phyloP scores from a whole-genome alignment of 1,139 yeast genomes.

The Debaryomyces singareniensis region DNA sequence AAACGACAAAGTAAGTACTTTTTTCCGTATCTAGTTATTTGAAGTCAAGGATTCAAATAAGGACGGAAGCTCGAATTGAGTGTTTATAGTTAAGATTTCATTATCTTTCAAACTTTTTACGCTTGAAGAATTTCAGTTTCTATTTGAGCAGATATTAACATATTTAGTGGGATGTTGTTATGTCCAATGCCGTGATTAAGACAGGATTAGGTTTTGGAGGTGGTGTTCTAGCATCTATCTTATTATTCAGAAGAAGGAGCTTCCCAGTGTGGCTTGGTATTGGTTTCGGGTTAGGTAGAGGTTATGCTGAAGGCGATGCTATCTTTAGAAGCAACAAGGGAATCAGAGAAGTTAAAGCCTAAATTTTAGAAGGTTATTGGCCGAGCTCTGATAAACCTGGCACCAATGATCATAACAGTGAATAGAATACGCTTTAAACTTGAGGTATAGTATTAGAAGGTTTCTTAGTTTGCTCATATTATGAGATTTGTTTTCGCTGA shows the following conservation, averaged over 20 bases:
- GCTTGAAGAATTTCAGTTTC: no score
- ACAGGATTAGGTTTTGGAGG: constrained; percentile 97
- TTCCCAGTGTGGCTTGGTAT: constrained; percentile 97
- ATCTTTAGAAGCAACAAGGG: constrained; percentile 82
- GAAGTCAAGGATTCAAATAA: no score
- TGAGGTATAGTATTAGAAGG: no score
- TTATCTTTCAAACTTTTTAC: no score
- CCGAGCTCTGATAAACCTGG: no score
- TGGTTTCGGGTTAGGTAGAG: constrained; percentile 96
- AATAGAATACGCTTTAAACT: no score
- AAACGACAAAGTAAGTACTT: constrained; percentile 56
- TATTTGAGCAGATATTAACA: constrained; percentile 21
- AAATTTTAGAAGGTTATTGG: no score
- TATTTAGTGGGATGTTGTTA: constrained; percentile 86
- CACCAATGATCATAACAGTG: no score
- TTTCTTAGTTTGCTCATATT: no score
- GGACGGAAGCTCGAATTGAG: no score
- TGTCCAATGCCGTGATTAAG: constrained; percentile 90
- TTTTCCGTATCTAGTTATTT: not conserved
- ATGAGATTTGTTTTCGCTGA: no score
- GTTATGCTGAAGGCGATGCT: constrained; percentile 97
- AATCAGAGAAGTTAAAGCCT: constrained; percentile 64
- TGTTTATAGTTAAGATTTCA: no score
- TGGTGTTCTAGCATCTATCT: constrained; percentile 90
- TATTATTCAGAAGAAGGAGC: constrained; percentile 86